Evolutionary conservation across 352 stramenopile species (phyloP).

Genomic region (Albugo laibachii): DNA sequence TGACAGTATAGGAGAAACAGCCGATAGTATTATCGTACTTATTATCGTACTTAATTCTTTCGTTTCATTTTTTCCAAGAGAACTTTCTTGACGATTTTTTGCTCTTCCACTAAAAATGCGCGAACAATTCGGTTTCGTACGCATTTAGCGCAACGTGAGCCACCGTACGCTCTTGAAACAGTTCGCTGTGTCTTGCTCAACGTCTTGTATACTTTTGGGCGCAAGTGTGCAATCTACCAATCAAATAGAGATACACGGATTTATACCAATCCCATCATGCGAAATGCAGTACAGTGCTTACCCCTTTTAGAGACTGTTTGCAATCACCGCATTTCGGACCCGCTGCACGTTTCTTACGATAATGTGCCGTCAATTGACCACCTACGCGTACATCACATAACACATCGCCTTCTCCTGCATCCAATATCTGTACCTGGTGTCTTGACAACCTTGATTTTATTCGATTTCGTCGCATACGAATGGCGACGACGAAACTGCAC

Average conservation of each 20-base stretch:
- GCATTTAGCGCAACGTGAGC: conserved; percentile 84
- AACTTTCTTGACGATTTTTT: conserved; percentile 99
- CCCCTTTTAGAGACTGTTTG: conserved; percentile 77
- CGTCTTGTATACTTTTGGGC: conserved; percentile 47
- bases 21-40: conserved; percentile 10
- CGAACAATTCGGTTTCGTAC: conserved; percentile 92
- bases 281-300: conserved; percentile 2
- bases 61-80: conserved; percentile 88
- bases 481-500: conserved; percentile 91
- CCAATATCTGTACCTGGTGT: conserved; percentile 77
- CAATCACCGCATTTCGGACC: conserved; percentile 94
- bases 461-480: conserved; percentile 93
- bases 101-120: conserved; percentile 98
- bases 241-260: conserved; percentile 1
- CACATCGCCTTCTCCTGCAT: background rate
- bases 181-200: conserved; percentile 86
- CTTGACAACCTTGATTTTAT: conserved; percentile 87
- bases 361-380: conserved; percentile 86
- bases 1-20: background rate
- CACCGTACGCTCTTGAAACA: conserved; percentile 93
- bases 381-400: conserved; percentile 15
- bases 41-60: conserved; percentile 48
- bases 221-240: conserved; percentile 72
- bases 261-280: conserved; percentile 5
- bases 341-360: conserved; percentile 87